A percentile compares a stretch with the other conserved stretches of the same genome.
Conservation (phyloP, 2,329 filamentous ascomycete genomes). For the Coniochaeta sp. region DNA sequence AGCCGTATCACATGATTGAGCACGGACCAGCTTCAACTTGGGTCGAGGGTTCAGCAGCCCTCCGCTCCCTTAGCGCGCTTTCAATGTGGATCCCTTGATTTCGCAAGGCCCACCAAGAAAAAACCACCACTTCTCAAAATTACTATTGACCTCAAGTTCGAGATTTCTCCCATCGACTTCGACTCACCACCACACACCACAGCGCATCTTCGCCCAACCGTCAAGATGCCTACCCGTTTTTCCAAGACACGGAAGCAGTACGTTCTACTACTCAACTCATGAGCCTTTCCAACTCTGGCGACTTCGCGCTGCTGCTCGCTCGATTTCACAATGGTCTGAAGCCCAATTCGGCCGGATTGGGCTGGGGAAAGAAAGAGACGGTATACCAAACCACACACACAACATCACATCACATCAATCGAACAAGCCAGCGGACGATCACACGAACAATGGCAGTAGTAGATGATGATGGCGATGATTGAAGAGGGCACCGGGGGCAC, state of each 20-base stretch:
- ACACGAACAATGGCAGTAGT: too few species aligned
- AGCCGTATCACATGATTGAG: background rate
- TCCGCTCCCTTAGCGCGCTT: background rate
- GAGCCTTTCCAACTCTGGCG: background rate
- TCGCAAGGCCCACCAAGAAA: background rate
- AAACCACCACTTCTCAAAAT: background rate
- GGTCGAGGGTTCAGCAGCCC: background rate
- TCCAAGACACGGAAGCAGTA: constrained; percentile 75
- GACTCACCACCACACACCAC: constrained; percentile 1
- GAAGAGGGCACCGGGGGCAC: too few species aligned
- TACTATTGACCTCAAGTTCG: background rate
- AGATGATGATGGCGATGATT: too few species aligned
- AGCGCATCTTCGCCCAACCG: constrained; percentile 1
- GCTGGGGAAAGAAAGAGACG: background rate
- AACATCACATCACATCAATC: too few species aligned
- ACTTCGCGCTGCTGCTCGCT: constrained; percentile 1
- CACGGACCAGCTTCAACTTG: background rate
- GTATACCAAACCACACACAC: too few species aligned
- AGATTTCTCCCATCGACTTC: background rate
- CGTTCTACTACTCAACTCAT: too few species aligned
- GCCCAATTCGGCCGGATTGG: too few species aligned
- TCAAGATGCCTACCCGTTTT: constrained; percentile 57
- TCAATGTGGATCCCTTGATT: background rate
- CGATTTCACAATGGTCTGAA: too few species aligned
- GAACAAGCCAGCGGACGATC: too few species aligned